A percentile compares a stretch with the other conserved stretches of the same genome.
Conservation (phyloP, 129 eudicot species). For the Oenanthe sinensis region DNA sequence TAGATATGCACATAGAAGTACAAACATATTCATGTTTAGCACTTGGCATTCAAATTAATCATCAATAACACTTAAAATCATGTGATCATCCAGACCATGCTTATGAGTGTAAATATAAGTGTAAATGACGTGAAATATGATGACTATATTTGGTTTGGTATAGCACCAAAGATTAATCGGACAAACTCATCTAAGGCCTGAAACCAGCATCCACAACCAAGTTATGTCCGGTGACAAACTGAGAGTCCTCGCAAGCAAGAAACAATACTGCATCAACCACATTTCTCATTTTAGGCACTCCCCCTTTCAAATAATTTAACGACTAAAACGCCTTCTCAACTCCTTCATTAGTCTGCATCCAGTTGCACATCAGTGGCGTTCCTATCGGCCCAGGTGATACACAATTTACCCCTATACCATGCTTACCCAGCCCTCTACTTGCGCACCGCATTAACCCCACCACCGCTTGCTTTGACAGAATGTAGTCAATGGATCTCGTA, state of each 20-base stretch:
- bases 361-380: neutral
- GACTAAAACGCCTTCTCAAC: conserved; percentile 2
- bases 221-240: conserved; percentile 8
- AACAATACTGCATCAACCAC: conserved; percentile 8
- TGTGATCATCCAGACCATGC: too few species aligned
- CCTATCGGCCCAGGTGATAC: neutral
- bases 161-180: too few species aligned
- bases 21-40: too few species aligned
- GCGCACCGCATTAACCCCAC: neutral
- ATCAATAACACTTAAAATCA: too few species aligned
- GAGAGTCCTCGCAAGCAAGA: conserved; percentile 7
- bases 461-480: conserved; percentile 4
- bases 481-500: neutral
- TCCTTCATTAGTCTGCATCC: neutral
- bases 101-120: too few species aligned
- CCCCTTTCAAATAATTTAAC: neutral
- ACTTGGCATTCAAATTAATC: too few species aligned
- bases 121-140: too few species aligned
- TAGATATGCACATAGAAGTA: too few species aligned
- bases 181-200: neutral
- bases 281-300: neutral
- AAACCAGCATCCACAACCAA: conserved; percentile 12
- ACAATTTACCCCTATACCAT: conserved; percentile 3
- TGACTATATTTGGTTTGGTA: too few species aligned
- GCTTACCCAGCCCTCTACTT: conserved; percentile 3